Base-by-base conservation (phyloP, 225 moss, liverwort and hornwort genomes). In the Sphagnum contortum region DNA sequence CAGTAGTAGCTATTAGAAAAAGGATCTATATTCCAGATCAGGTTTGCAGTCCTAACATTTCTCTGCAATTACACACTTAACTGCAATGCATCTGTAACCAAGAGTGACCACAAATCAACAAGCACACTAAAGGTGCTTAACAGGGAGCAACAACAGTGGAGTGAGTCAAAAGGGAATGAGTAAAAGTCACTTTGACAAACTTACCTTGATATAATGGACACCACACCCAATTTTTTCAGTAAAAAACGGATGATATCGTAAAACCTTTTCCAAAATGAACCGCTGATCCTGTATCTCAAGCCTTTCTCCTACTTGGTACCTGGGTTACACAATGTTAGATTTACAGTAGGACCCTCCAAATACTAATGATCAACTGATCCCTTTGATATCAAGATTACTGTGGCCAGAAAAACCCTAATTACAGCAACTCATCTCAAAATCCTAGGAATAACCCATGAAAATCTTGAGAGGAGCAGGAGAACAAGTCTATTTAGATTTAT, bases 211-310 rank as follows among this genome's bases (percentile, higher is more conserved):
- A 67, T 73, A 81, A 61, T 78, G 76, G 53, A 94, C 79, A 66
- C 91, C 94, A 49, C 81, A 82, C 59, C 94, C 91, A 50, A 89
- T 63, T 77, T 94, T 94, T 59, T 72, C 83, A 13, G 8, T 48
- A 52, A 62, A 71, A 29, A 78, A 73, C 12, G 94, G 94, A 76
- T 91, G 94, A 69, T 69, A 77, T 4, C 2, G 60, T 44, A 91
- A 75, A 55, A 91, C 74, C 13, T 77, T 81, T 12, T 94, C 74
- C 62, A 84, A 47, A 44, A 94, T 66, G 66, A 71, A 59, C 13
- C 46, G 79, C 62, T 87, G 73, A 45, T 69, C 75, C 47, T 61
- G 67, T 47, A 47, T 54, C 0, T 64, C 72, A 11, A 94, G 71
- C 66, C 75, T 81, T 13, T 87, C 81, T 47, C 80, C 85, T 11